Evolutionary conservation across 2,329 filamentous ascomycete genomes (phyloP).

Genomic region (Fusarium scirpi): DNA sequence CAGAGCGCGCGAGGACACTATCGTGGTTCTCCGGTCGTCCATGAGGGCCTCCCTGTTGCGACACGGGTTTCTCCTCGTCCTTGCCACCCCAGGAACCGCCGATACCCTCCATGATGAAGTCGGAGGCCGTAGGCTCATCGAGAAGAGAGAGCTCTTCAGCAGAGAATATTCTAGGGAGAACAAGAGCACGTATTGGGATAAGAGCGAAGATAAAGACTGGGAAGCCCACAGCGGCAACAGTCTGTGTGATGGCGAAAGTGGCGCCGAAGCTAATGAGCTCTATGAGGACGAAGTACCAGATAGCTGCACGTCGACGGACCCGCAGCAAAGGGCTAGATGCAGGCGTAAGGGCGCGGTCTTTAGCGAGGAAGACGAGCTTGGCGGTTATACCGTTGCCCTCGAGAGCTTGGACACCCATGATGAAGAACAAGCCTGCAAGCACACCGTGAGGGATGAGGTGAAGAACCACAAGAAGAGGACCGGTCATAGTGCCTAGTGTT

Average conservation of each 20-base stretch:
- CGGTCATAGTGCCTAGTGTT: slow-evolving; percentile 82
- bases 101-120: slow-evolving; percentile 81
- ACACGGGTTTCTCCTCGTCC: slow-evolving; percentile 39
- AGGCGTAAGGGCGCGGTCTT: slow-evolving; percentile 73
- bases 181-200: slow-evolving; percentile 72
- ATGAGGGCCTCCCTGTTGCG: slow-evolving; percentile 12
- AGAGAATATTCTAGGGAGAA: slow-evolving; percentile 73
- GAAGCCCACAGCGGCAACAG: slow-evolving; percentile 84
- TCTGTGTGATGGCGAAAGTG: slow-evolving; percentile 86
- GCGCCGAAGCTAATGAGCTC: slow-evolving; percentile 79
- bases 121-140: slow-evolving; percentile 80
- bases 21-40: slow-evolving; percentile 30
- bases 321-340: slow-evolving; percentile 68
- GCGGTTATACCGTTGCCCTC: slow-evolving; percentile 81
- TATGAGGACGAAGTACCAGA: slow-evolving; percentile 78
- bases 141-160: slow-evolving; percentile 70
- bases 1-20: slow-evolving; percentile 46
- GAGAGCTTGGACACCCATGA: slow-evolving; percentile 85
- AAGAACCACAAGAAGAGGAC: slow-evolving; percentile 78
- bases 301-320: slow-evolving; percentile 70
- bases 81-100: slow-evolving; percentile 69
- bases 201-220: slow-evolving; percentile 78
- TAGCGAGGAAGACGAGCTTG: slow-evolving; percentile 77
- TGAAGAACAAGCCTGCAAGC: slow-evolving; percentile 83
- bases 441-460: slow-evolving; percentile 84